Conservation (phyloP, 768 basidiomycete genomes). For the Chalciporus chontae region DNA sequence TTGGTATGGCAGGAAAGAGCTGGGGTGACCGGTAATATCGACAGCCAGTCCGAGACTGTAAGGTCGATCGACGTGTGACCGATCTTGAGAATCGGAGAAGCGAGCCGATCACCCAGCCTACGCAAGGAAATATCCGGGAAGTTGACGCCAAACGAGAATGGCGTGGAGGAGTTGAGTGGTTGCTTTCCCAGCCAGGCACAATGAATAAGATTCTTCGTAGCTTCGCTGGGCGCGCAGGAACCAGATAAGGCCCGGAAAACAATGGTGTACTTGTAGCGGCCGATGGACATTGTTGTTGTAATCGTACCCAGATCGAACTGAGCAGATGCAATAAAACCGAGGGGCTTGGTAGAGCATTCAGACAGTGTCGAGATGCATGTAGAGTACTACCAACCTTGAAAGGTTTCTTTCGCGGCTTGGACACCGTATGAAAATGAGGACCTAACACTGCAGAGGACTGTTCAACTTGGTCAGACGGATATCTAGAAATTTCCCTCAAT, state of each 20-base stretch:
- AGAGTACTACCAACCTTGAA: constrained; percentile 13
- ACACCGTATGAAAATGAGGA: constrained; percentile 6
- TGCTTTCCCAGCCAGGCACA: constrained; percentile 51
- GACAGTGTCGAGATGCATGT: neutral
- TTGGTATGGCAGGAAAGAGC: constrained; percentile 48
- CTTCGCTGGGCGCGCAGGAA: constrained; percentile 46
- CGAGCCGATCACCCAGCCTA: constrained; percentile 34
- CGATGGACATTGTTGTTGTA: constrained; percentile 39
- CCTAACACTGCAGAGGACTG: constrained; percentile 21
- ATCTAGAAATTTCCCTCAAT: neutral
- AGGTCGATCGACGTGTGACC: constrained; percentile 29
- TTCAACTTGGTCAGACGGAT: constrained; percentile 3
- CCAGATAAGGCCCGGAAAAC: constrained; percentile 40
- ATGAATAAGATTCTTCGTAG: constrained; percentile 43
- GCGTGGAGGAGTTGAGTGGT: constrained; percentile 36
- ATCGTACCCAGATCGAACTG: constrained; percentile 46
- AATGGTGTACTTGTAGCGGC: constrained; percentile 38
- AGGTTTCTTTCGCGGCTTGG: constrained; percentile 17
- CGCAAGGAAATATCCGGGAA: constrained; percentile 45
- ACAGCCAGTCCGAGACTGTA: constrained; percentile 59
- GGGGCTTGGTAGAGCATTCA: constrained; percentile 13
- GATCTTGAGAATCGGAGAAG: constrained; percentile 30
- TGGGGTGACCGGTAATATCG: constrained; percentile 37
- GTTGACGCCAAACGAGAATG: constrained; percentile 45
- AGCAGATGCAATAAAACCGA: constrained; percentile 36